A percentile compares a stretch with the other conserved stretches of the same genome.
These are phyloP conservation scores for Tolypocladium guangdongense DNA, from an alignment of 2,329 filamentous ascomycete species.

Conservation along the genomic window DNA sequence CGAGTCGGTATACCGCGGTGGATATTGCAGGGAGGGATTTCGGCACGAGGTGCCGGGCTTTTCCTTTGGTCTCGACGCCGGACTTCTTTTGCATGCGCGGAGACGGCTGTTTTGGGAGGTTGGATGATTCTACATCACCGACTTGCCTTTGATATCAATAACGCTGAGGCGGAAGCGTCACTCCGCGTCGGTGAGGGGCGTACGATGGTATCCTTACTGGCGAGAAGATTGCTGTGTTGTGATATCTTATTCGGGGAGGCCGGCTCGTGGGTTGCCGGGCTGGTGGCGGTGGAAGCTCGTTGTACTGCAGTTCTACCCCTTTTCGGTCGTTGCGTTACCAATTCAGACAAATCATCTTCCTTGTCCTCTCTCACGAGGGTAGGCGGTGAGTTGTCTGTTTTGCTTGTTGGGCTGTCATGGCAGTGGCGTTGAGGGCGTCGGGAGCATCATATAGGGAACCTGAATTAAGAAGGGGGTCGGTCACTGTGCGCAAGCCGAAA, in stretches of 20 bases:
- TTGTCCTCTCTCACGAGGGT: background rate
- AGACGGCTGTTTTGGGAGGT: background rate
- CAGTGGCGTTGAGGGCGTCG: constrained; percentile 22
- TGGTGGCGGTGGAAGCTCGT: background rate
- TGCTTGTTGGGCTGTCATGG: constrained; percentile 13
- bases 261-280: background rate
- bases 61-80: background rate
- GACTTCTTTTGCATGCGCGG: background rate
- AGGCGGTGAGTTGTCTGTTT: constrained; percentile 4
- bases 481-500: background rate
- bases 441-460: constrained; percentile 18
- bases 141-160: background rate
- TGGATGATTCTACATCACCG: background rate
- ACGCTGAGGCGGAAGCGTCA: background rate
- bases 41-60: background rate
- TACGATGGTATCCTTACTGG: constrained; percentile 2
- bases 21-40: background rate
- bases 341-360: constrained; percentile 8
- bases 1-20: background rate
- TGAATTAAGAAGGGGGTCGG: constrained; percentile 11
- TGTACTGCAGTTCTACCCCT: background rate
- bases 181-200: background rate
- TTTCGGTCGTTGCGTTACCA: constrained; percentile 9
- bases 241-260: background rate
- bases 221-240: background rate